Evolutionary conservation across 306 rosid species (phyloP).

Genomic region (Vachellia pachyceras): DNA sequence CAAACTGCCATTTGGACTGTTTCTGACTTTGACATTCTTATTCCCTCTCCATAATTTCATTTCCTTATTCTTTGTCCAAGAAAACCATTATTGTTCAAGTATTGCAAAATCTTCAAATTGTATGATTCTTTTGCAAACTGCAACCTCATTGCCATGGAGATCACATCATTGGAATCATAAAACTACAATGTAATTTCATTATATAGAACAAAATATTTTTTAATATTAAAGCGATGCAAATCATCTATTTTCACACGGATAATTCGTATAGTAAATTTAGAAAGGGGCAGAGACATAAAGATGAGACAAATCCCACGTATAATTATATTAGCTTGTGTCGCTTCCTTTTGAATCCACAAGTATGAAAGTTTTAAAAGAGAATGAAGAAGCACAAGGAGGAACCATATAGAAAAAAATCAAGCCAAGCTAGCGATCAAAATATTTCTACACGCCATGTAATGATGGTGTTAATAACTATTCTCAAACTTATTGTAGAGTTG

Average conservation of each 20-base stretch:
- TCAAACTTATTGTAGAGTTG: too few relatives aligned
- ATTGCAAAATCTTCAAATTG: neutral
- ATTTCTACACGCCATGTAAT: too few relatives aligned
- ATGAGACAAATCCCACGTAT: neutral
- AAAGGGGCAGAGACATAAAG: neutral
- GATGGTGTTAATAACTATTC: too few relatives aligned
- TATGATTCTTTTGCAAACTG: neutral
- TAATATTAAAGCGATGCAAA: neutral
- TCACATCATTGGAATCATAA: neutral
- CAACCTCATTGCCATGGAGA: neutral
- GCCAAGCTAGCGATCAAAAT: too few relatives aligned
- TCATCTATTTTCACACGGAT: neutral
- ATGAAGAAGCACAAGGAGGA: too few relatives aligned
- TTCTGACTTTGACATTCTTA: slow-evolving; percentile 33
- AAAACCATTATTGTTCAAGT: neutral
- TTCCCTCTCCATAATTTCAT: slow-evolving; percentile 19
- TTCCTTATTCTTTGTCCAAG: neutral
- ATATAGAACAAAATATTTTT: neutral
- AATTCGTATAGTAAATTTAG: neutral
- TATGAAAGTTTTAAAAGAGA: neutral
- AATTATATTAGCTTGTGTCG: neutral
- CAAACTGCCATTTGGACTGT: slow-evolving; percentile 43
- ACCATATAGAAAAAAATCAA: too few relatives aligned
- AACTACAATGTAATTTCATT: neutral
- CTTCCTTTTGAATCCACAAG: neutral